phyloP scores from a whole-genome alignment of 441 rosid genomes.

The Manihot esculenta region DNA sequence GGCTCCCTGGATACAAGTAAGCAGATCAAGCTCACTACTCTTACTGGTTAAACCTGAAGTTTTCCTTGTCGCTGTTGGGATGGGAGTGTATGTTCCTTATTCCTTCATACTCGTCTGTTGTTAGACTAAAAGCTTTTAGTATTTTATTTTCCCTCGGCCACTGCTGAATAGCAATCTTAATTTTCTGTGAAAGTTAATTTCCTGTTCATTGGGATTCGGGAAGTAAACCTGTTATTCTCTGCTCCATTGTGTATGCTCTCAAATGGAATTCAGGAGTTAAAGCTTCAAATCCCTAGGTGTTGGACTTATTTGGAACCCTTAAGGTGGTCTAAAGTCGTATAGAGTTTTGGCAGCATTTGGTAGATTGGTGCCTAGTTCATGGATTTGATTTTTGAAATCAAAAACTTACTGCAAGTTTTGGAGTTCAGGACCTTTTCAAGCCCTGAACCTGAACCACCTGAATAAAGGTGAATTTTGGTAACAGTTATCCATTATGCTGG shows the following conservation, averaged over 20 bases:
- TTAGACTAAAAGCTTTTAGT: not conserved
- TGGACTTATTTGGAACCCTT: not conserved
- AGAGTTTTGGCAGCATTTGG: not conserved
- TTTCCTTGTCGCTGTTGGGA: constrained; percentile 74
- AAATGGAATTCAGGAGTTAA: not conserved
- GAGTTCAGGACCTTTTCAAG: not conserved
- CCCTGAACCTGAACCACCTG: too few species aligned
- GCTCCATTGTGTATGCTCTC: not conserved
- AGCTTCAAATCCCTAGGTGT: not conserved
- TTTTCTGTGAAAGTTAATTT: not conserved
- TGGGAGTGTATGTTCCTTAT: constrained; percentile 65
- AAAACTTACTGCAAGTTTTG: not conserved
- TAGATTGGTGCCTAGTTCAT: not conserved
- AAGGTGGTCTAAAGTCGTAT: not conserved
- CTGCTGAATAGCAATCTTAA: not conserved
- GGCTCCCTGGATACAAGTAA: constrained; percentile 98
- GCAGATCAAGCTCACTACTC: constrained; percentile 84
- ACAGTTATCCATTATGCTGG: not conserved
- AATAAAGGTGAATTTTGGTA: not conserved
- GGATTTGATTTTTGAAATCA: not conserved
- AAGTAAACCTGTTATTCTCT: too few species aligned
- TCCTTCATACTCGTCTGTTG: not conserved
- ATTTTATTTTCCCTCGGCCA: not conserved
- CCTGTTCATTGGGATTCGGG: not conserved
- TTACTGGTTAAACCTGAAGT: constrained; percentile 69